A percentile compares a stretch with the other conserved stretches of the same genome.
phyloP scores from a whole-genome alignment of 441 rosid genomes.

The Raphanus hybrid region DNA sequence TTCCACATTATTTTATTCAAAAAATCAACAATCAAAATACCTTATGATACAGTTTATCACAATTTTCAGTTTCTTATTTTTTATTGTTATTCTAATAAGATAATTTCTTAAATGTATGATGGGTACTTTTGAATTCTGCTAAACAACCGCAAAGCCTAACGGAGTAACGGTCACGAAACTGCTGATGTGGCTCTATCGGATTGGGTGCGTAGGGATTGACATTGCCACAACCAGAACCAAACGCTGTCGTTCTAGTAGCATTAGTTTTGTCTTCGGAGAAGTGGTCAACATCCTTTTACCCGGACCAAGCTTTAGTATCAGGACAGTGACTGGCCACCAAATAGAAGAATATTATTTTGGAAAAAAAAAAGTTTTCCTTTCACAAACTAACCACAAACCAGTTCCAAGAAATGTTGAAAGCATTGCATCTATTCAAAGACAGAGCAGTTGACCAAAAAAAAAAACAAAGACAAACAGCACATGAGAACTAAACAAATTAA shows the following conservation, averaged over 20 bases:
- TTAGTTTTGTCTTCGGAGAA: neutral
- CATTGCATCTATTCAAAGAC: neutral
- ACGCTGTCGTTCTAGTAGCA: neutral
- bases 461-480: neutral
- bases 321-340: neutral
- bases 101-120: neutral
- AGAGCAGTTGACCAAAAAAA: neutral
- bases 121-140: neutral
- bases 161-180: neutral
- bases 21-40: too few relatives aligned
- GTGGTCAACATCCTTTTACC: neutral
- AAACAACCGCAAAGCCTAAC: neutral
- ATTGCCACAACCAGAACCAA: neutral
- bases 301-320: neutral
- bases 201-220: neutral
- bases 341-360: neutral
- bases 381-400: slow-evolving; percentile 1
- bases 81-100: too few relatives aligned
- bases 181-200: neutral
- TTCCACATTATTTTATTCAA: too few relatives aligned
- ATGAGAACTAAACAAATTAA: neutral
- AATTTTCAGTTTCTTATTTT: neutral
- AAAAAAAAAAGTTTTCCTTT: neutral
- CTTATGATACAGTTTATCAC: neutral
- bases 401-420: neutral